Conservation (phyloP, 108 stramenopile genomes). For the Epipyxis sp. region DNA sequence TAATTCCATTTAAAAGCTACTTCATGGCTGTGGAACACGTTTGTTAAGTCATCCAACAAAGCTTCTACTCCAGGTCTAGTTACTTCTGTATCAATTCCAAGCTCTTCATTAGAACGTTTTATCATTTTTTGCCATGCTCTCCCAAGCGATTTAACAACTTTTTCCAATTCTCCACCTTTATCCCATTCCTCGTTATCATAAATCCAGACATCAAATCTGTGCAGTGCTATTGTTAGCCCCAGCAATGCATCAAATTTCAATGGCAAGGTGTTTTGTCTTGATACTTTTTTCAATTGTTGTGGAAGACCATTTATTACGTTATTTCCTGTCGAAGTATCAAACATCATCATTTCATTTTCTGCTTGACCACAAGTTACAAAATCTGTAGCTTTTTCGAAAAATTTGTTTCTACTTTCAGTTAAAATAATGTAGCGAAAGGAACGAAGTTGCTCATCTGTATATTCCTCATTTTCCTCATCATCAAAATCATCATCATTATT, state of each 20-base stretch:
- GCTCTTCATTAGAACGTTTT: background rate
- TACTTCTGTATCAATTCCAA: conserved; percentile 11
- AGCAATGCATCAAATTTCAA: conserved; percentile 18
- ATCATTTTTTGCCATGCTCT: background rate
- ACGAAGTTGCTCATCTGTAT: conserved; percentile 7
- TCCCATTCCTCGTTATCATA: conserved; percentile 7
- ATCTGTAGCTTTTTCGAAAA: background rate
- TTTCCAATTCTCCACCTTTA: background rate
- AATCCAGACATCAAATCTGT: background rate
- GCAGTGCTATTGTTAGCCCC: background rate
- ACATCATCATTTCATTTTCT: background rate
- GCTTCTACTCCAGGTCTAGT: background rate
- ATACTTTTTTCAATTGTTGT: background rate
- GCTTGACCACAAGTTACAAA: conserved; percentile 13
- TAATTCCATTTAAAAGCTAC: too few relatives aligned
- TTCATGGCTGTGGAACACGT: too few relatives aligned
- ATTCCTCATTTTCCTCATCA: conserved; percentile 5
- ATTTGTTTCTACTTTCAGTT: background rate
- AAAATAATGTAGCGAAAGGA: background rate
- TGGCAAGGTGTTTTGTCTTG: background rate
- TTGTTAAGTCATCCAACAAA: conserved; percentile 1
- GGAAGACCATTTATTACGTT: conserved; percentile 3
- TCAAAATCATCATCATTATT: background rate
- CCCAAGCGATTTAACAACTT: background rate
- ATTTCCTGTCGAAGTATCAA: conserved; percentile 7